Evolutionary conservation across 257 asterid species (phyloP).

Genomic region (Solanum etuberosum): DNA sequence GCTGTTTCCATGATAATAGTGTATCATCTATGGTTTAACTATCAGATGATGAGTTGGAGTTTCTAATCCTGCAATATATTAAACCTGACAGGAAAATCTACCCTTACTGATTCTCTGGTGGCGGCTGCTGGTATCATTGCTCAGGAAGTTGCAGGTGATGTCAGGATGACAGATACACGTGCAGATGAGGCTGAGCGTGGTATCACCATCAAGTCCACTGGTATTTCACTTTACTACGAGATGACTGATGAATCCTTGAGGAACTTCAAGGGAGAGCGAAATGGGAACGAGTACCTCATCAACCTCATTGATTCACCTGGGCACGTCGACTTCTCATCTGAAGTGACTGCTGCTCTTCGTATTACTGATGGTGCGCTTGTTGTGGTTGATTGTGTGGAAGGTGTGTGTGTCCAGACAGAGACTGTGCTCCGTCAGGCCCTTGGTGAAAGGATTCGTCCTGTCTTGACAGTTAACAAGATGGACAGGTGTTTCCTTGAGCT

Average conservation of each 20-base stretch:
- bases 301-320: constrained; percentile 37
- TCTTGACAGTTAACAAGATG: constrained; percentile 35
- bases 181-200: constrained; percentile 45
- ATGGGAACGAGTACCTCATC: constrained; percentile 33
- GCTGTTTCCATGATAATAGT: not conserved
- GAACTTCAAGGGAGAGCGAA: constrained; percentile 19
- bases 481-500: constrained; percentile 40
- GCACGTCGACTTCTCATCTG: constrained; percentile 38
- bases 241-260: constrained; percentile 19
- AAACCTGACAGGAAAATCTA: constrained; percentile 22
- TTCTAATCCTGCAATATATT: not conserved
- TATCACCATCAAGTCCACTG: constrained; percentile 35
- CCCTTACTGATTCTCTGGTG: constrained; percentile 33
- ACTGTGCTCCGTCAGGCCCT: constrained; percentile 38
- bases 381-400: constrained; percentile 35
- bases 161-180: constrained; percentile 36
- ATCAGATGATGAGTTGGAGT: not conserved
- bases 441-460: constrained; percentile 39
- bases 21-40: not conserved
- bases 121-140: constrained; percentile 46
- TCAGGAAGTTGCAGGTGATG: constrained; percentile 42
- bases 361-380: constrained; percentile 39
- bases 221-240: constrained; percentile 31
- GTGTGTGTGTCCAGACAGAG: constrained; percentile 38
- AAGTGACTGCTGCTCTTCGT: constrained; percentile 41